phyloP scores from a whole-genome alignment of 768 basidiomycete species.

The Pulveroboletus sp. region DNA sequence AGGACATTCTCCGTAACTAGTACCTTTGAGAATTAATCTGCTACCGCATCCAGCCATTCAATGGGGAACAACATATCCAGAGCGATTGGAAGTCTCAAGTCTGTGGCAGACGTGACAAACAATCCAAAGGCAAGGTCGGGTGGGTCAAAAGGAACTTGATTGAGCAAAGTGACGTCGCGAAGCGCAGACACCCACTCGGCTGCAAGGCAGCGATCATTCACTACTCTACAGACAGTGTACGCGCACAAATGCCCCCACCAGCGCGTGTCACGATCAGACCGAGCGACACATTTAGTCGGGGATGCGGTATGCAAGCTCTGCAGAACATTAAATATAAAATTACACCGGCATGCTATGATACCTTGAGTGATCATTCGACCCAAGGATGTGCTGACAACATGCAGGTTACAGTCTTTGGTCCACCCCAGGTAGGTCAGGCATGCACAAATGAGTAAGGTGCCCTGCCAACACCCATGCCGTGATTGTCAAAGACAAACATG shows the following conservation, averaged over 20 bases:
- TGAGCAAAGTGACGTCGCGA: slow-evolving; percentile 31
- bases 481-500: slow-evolving; percentile 76
- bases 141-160: background rate
- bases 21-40: too few species aligned
- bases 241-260: slow-evolving; percentile 43
- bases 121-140: slow-evolving; percentile 31
- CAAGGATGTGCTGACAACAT: slow-evolving; percentile 71
- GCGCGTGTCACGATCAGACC: slow-evolving; percentile 67
- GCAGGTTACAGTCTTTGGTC: slow-evolving; percentile 56
- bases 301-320: slow-evolving; percentile 67
- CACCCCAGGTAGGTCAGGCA: slow-evolving; percentile 50
- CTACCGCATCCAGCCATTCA: slow-evolving; percentile 56
- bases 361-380: slow-evolving; percentile 87
- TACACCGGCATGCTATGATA: slow-evolving; percentile 20
- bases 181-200: slow-evolving; percentile 37
- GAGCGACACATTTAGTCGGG: slow-evolving; percentile 66
- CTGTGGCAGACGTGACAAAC: slow-evolving; percentile 36
- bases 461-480: slow-evolving; percentile 75
- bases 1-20: too few species aligned
- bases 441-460: slow-evolving; percentile 66
- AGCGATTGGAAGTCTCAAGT: slow-evolving; percentile 46
- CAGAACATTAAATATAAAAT: background rate
- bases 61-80: slow-evolving; percentile 57
- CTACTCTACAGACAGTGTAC: background rate
- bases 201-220: slow-evolving; percentile 15